A percentile compares a stretch with the other conserved stretches of the same genome.
These are phyloP conservation scores for Anaeramoeba flamelloides DNA, from an alignment of 78 protist species.

Conservation along the genomic window DNA sequence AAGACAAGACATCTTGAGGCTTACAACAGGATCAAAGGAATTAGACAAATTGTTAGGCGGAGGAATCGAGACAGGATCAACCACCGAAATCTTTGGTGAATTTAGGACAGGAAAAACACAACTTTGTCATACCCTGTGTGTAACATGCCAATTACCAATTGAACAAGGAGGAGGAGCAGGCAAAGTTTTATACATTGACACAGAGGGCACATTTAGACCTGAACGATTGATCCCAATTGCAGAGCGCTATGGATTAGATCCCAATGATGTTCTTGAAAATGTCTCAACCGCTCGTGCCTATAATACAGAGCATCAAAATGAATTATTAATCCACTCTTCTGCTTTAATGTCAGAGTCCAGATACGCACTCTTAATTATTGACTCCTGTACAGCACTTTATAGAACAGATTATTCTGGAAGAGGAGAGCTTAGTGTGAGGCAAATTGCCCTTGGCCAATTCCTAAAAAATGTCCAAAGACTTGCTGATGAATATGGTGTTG, in stretches of 20 bases:
- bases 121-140: slow-evolving; percentile 93
- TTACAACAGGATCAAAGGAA: slow-evolving; percentile 76
- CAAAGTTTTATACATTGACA: slow-evolving; percentile 92
- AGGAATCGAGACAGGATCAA: slow-evolving; percentile 94
- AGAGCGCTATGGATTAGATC: slow-evolving; percentile 47
- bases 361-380: slow-evolving; percentile 80
- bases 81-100: slow-evolving; percentile 98
- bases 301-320: slow-evolving; percentile 87
- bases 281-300: slow-evolving; percentile 92
- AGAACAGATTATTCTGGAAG: slow-evolving; percentile 74
- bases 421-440: slow-evolving; percentile 88
- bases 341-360: neutral
- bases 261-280: slow-evolving; percentile 86
- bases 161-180: slow-evolving; percentile 94
- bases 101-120: slow-evolving; percentile 98
- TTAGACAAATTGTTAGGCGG: slow-evolving; percentile 81
- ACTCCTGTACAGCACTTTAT: slow-evolving; percentile 87
- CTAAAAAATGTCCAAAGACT: slow-evolving; percentile 68
- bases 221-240: slow-evolving; percentile 79
- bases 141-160: slow-evolving; percentile 70
- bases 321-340: slow-evolving; percentile 33
- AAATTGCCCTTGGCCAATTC: slow-evolving; percentile 84
- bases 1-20: slow-evolving; percentile 43
- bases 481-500: slow-evolving; percentile 93
- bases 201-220: slow-evolving; percentile 99